Evolutionary conservation across 2,329 filamentous ascomycete genomes (phyloP).

Genomic region (Epichloe hybrida): DNA sequence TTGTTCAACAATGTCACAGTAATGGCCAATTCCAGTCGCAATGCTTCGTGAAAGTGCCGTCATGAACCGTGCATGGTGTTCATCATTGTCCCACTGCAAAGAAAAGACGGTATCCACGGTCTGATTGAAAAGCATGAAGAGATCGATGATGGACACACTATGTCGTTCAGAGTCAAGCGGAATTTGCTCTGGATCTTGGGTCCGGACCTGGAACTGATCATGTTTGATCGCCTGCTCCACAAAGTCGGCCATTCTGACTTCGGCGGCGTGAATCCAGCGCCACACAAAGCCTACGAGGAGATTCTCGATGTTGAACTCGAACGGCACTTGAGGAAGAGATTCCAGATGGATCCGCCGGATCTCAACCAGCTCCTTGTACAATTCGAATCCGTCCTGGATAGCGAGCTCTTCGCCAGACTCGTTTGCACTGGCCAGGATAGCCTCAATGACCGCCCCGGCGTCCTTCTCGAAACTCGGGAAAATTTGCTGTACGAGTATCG

Average conservation of each 20-base stretch:
- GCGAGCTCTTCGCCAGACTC: constrained; percentile 61
- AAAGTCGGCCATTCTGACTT: constrained; percentile 66
- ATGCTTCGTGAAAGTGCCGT: constrained; percentile 79
- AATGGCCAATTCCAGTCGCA: constrained; percentile 67
- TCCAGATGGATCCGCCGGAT: constrained; percentile 70
- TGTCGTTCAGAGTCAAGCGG: constrained; percentile 72
- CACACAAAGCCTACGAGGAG: constrained; percentile 86
- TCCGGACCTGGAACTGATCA: constrained; percentile 69
- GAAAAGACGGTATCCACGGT: constrained; percentile 75
- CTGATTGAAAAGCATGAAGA: constrained; percentile 89
- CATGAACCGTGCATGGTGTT: constrained; percentile 95
- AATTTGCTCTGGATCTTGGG: constrained; percentile 46
- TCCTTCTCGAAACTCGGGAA: constrained; percentile 87
- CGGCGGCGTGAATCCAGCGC: constrained; percentile 80
- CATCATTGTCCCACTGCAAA: constrained; percentile 83
- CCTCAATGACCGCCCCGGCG: constrained; percentile 67
- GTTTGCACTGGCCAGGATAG: constrained; percentile 63
- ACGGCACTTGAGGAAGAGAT: constrained; percentile 57
- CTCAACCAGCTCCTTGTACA: constrained; percentile 79
- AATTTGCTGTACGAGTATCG: constrained; percentile 66
- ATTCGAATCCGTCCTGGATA: constrained; percentile 82
- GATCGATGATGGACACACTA: constrained; percentile 84
- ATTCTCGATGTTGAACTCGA: constrained; percentile 78
- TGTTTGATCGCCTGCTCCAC: constrained; percentile 86
- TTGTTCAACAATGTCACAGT: constrained; percentile 83